These are phyloP conservation scores for Craspedostauros australis DNA, from an alignment of 108 stramenopile genomes.

Conservation along the genomic window DNA sequence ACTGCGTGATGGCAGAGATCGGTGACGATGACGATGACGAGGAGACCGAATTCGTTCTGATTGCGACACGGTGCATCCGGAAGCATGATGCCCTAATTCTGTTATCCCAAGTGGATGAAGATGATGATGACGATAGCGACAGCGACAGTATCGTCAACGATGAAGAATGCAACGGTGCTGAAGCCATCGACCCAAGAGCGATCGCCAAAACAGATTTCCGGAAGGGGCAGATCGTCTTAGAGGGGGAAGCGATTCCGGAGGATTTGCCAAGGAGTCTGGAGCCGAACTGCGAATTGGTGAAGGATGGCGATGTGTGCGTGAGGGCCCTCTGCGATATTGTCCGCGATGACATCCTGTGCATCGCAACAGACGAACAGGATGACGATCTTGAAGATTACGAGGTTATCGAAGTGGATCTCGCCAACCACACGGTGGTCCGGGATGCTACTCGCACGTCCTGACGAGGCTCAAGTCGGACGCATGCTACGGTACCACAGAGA, in stretches of 20 bases:
- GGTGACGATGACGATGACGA: neutral
- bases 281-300: conserved; percentile 10
- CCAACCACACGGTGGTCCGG: conserved; percentile 1
- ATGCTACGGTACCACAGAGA: too few relatives aligned
- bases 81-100: conserved; percentile 1
- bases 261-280: conserved; percentile 9
- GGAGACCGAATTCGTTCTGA: neutral
- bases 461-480: too few relatives aligned
- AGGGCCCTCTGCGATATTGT: conserved; percentile 2
- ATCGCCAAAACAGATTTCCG: neutral
- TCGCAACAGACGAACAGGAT: conserved; percentile 10
- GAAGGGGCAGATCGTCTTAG: conserved; percentile 1
- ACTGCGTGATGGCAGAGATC: conserved; percentile 3
- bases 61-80: neutral
- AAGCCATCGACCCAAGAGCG: conserved; percentile 7
- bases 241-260: conserved; percentile 9
- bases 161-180: conserved; percentile 4
- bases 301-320: neutral
- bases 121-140: neutral
- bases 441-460: too few relatives aligned
- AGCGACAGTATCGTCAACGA: too few relatives aligned
- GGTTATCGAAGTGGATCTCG: conserved; percentile 19
- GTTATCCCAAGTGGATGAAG: neutral
- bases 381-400: conserved; percentile 26
- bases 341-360: conserved; percentile 4